phyloP scores from a whole-genome alignment of 31 red algal genomes.

The Odonthalia washingtoniensis region DNA sequence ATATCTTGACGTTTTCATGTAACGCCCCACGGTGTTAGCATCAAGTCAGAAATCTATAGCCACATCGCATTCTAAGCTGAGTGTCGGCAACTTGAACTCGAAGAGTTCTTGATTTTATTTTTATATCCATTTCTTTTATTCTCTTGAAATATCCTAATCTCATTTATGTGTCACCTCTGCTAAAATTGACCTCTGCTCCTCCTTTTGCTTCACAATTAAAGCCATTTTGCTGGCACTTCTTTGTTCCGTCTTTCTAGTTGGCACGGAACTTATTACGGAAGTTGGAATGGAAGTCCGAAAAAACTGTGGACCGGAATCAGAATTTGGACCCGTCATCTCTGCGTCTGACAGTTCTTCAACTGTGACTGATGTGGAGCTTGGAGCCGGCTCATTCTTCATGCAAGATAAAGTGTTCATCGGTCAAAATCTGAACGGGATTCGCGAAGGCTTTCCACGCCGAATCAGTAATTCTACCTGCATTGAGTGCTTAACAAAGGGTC shows the following conservation, averaged over 20 bases:
- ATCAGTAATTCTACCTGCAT: slow-evolving; percentile 46
- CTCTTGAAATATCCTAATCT: neutral
- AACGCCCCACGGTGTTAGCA: no score
- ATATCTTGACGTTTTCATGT: no score
- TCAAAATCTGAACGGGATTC: slow-evolving; percentile 13
- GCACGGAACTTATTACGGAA: slow-evolving; percentile 59
- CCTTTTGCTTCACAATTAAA: neutral
- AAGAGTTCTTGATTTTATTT: neutral
- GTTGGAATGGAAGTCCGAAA: slow-evolving; percentile 62
- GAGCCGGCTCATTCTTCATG: slow-evolving; percentile 40
- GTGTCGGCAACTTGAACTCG: no score
- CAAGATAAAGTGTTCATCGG: slow-evolving; percentile 43
- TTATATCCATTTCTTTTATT: neutral
- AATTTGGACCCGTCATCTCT: slow-evolving; percentile 42
- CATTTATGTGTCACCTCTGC: neutral
- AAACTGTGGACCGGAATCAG: slow-evolving; percentile 20
- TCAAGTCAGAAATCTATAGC: no score
- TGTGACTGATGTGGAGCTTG: slow-evolving; percentile 44
- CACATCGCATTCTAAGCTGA: no score
- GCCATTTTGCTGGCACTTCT: slow-evolving; percentile 59
- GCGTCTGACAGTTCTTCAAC: neutral
- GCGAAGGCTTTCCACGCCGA: slow-evolving; percentile 37
- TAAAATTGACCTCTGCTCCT: neutral
- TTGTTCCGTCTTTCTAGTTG: slow-evolving; percentile 57
- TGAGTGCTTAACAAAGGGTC: slow-evolving; percentile 13